phyloP scores from a whole-genome alignment of 2,329 filamentous ascomycete genomes.

The Taxawa tesnikishii region DNA sequence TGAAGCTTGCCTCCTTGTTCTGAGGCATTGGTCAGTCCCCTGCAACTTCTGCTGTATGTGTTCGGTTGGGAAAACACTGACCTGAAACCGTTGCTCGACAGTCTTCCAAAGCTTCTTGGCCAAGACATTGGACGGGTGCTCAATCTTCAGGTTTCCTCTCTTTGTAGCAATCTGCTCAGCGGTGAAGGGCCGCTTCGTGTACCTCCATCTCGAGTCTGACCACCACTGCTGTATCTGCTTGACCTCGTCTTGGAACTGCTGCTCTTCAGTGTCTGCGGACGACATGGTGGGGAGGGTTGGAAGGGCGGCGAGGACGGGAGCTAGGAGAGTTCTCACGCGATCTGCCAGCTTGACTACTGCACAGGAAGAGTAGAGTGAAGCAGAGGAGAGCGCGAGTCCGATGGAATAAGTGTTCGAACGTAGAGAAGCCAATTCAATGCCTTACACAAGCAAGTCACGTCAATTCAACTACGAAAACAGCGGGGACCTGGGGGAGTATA shows the following conservation, averaged over 20 bases:
- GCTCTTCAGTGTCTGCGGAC: slow-evolving; percentile 50
- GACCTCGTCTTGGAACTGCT: slow-evolving; percentile 70
- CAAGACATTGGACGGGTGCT: slow-evolving; percentile 81
- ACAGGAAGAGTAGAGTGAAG: too few relatives aligned
- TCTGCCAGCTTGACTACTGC: slow-evolving; percentile 21
- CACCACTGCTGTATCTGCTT: slow-evolving; percentile 89
- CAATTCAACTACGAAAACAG: too few relatives aligned
- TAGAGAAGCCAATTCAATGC: too few relatives aligned
- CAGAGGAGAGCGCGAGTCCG: too few relatives aligned
- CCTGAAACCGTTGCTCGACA: slow-evolving; percentile 75
- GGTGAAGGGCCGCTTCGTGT: slow-evolving; percentile 85
- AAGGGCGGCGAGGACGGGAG: slow-evolving; percentile 1
- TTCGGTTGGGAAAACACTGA: too few relatives aligned
- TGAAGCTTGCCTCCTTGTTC: slow-evolving; percentile 79
- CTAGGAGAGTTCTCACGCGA: slow-evolving; percentile 19
- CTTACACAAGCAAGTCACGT: too few relatives aligned
- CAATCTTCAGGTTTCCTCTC: slow-evolving; percentile 77
- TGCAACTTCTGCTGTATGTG: slow-evolving; percentile 11
- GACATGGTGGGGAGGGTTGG: slow-evolving; percentile 4
- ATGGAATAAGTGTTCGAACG: too few relatives aligned
- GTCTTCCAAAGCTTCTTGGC: slow-evolving; percentile 93
- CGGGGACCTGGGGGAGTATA: too few relatives aligned
- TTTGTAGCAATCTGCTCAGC: slow-evolving; percentile 96
- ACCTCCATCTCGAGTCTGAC: slow-evolving; percentile 80
- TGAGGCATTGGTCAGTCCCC: slow-evolving; percentile 23